Evolutionary conservation across 345 rosid species (phyloP), one percentile per base, ranked within the genome.

Genomic region (Leavenworthia alabamica): DNA sequence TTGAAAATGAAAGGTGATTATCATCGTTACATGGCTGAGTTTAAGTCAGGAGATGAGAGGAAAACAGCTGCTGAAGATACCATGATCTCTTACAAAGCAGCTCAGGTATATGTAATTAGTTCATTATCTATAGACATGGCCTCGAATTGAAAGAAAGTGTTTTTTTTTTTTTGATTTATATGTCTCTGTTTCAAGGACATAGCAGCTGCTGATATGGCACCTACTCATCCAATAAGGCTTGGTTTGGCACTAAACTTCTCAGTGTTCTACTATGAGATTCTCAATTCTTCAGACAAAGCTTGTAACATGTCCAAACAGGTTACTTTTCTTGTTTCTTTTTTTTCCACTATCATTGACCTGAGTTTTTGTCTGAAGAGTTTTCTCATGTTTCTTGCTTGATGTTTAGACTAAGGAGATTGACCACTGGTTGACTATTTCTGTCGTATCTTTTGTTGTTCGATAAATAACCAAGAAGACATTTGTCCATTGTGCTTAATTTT

Each of bases 1-100:
- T 51, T 86, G 84, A 91, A 91, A 83, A 91, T 91, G 98, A 91
- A 91, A 59, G 98, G 98, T 1, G 98, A 91, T 74, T 91, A 91
- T 60, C 87, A 88, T 61, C 79, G 98, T 65, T 91, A 91, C 59
- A 36, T 91, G 81, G 98, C 98, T 19, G 98, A 91, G 80, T 91
- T 91, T 41, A 88, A 88, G 76, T 65, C 67, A 49, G 96, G 90
- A 0, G 96, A 88, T 49, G 98, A 88, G 78, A 78, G 89, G 82
- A 91, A 91, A 66, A 61, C 93, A 1, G 96, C 98, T 28, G 98
- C 93, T 13, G 98, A 88, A 71, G 98, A 91, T 67, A 91, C 98
- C 27, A 91, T 91, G 98, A 36, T 82, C 52, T 50, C 98, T 73
- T 91, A 91, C 74, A 89, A 91, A 73, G 87, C 95, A 12, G 96